Evolutionary conservation across 1,284 basidiomycete species (phyloP).

Genomic region (Trichosporon sp.): DNA sequence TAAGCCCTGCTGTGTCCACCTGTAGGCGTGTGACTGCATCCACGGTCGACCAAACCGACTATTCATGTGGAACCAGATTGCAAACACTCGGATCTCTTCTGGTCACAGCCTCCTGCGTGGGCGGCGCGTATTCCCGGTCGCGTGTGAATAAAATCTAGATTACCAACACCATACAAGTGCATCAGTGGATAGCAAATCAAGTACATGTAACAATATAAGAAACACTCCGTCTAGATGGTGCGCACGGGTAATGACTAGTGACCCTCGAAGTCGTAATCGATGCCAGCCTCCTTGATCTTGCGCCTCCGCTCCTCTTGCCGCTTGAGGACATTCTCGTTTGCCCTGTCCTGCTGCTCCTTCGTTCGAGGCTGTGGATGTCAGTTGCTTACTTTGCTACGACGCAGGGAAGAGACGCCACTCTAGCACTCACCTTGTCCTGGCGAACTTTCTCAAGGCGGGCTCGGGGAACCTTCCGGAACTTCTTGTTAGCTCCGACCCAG

Average conservation of each 20-base stretch:
- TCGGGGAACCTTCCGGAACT: slow-evolving; percentile 71
- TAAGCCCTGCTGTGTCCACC: too few relatives aligned
- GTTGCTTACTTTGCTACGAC: neutral
- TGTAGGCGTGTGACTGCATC: neutral
- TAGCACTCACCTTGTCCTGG: slow-evolving; percentile 67
- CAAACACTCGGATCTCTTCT: too few relatives aligned
- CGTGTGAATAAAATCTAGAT: neutral
- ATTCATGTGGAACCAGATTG: too few relatives aligned
- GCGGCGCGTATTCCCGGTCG: neutral
- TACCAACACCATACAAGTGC: neutral
- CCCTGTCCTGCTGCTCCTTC: slow-evolving; percentile 60
- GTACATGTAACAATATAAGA: slow-evolving; percentile 6
- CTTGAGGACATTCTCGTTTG: slow-evolving; percentile 65
- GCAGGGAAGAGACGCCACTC: too few relatives aligned
- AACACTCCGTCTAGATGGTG: neutral
- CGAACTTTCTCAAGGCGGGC: slow-evolving; percentile 65
- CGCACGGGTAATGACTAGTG: slow-evolving; percentile 16
- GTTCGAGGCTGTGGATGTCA: slow-evolving; percentile 61
- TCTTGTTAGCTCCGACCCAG: slow-evolving; percentile 94
- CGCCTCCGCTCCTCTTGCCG: slow-evolving; percentile 72
- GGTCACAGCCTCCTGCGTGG: too few relatives aligned
- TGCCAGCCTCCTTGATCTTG: slow-evolving; percentile 74
- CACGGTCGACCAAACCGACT: neutral
- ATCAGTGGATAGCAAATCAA: slow-evolving; percentile 1
- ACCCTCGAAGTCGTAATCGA: slow-evolving; percentile 79